Evolutionary conservation across 2,329 filamentous ascomycete species (phyloP), one percentile per base, ranked within the genome.

Genomic region (Lasiodiplodia theobromae): DNA sequence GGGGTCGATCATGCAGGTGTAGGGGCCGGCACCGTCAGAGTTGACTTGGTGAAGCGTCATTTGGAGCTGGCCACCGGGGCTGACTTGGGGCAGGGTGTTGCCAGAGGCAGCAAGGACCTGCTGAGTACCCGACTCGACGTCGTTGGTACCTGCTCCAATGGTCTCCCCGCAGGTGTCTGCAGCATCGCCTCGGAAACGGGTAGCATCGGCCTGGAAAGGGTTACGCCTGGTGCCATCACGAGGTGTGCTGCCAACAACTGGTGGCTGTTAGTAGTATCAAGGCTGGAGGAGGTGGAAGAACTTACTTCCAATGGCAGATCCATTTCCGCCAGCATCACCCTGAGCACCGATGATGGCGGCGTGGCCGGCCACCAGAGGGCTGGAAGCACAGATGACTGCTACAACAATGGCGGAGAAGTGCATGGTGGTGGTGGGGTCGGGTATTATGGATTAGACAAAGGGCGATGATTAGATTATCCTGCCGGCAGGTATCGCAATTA

Each of bases 11-110:
- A 88, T 88, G 81, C 88, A 90, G 7, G 81, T 85, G 78, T 89
- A 91, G 2, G 88, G 88, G 12, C 89, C 89, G 69, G 86, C 89
- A 69, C 89, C 89, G 72, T 91, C 89, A 47, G 82, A 83, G 78
- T 91, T 91, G 76, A 91, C 88, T 77, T 91, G 88, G 79, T 90
- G 89, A 11, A 91, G 81, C 1, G 87, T 90, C 83, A 91, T 90
- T 72, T 80, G 80, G 70, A 91, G 73, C 67, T 82, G 73, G 68
- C 89, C 89, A 60, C 88, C 88, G 0, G 81, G 73, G 7, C 81
- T 82, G 72, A 91, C 80, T 79, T 91, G 88, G 12, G 89, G 88
- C 28, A 91, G 85, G 44, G 74, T 76, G 69, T 78, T 79, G 68
- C 88, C 88, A 6, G 84, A 89, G 76, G 85, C 82, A 69, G 82